These are phyloP conservation scores for Auriscalpium vulgare DNA, from an alignment of 768 basidiomycete genomes.

Conservation along the genomic window DNA sequence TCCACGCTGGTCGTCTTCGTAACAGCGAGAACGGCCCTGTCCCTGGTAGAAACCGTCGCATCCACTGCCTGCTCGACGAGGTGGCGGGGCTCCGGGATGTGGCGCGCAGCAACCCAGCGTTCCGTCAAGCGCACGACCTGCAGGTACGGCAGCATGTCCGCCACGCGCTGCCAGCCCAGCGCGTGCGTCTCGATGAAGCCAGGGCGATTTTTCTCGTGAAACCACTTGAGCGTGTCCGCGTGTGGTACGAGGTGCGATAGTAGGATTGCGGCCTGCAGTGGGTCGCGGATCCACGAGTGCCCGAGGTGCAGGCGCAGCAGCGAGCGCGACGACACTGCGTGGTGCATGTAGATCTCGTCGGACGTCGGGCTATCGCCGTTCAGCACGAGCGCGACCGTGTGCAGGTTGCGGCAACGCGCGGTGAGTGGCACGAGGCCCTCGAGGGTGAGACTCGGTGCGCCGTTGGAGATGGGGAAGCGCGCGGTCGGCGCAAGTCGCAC, in stretches of 20 bases:
- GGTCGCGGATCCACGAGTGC: slow-evolving; percentile 64
- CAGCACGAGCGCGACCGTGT: slow-evolving; percentile 59
- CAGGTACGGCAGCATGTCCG: slow-evolving; percentile 64
- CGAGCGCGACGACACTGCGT: slow-evolving; percentile 50
- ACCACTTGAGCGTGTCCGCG: slow-evolving; percentile 65
- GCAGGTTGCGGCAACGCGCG: slow-evolving; percentile 48
- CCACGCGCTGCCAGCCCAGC: slow-evolving; percentile 59
- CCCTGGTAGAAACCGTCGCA: slow-evolving; percentile 36
- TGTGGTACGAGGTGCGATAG: slow-evolving; percentile 73
- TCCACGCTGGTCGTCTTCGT: slow-evolving; percentile 28
- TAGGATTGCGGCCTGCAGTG: slow-evolving; percentile 61
- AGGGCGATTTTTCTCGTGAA: slow-evolving; percentile 69
- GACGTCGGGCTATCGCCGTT: slow-evolving; percentile 42
- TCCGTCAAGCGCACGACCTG: slow-evolving; percentile 60
- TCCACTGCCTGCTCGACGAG: slow-evolving; percentile 41
- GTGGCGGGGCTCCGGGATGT: slow-evolving; percentile 17
- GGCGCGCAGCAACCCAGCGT: slow-evolving; percentile 32
- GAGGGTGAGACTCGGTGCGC: slow-evolving; percentile 51
- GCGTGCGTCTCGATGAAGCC: slow-evolving; percentile 63
- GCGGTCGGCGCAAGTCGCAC: slow-evolving; percentile 61
- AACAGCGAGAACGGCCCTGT: slow-evolving; percentile 34
- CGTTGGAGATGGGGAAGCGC: slow-evolving; percentile 46
- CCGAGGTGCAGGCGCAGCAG: slow-evolving; percentile 67
- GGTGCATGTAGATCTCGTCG: slow-evolving; percentile 38
- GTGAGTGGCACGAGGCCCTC: slow-evolving; percentile 56